Percentiles rank a stretch among this genome's conserved stretches.
These are phyloP conservation scores for Porogramme epimiltina DNA, from an alignment of 1,284 basidiomycete species.

Conservation along the genomic window DNA sequence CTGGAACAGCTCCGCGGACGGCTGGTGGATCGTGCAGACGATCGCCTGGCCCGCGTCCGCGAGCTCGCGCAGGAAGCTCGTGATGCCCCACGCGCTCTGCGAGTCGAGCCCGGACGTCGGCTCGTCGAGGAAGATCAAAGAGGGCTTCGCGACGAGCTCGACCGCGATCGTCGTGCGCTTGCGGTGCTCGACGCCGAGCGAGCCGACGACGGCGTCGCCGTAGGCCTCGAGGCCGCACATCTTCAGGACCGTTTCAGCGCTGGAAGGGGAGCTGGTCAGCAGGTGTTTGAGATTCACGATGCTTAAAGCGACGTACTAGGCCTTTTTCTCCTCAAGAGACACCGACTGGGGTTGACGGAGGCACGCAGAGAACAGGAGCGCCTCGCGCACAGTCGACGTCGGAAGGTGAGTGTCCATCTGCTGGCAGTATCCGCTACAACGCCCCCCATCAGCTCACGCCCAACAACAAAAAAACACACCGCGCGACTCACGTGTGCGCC, in stretches of 20 bases:
- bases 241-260: constrained; percentile 76
- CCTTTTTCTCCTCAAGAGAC: constrained; percentile 73
- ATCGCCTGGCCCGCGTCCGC: constrained; percentile 82
- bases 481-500: constrained; percentile 50
- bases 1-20: constrained; percentile 73
- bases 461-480: neutral
- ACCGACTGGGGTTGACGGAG: constrained; percentile 77
- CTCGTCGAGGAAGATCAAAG: constrained; percentile 82
- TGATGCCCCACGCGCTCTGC: constrained; percentile 87
- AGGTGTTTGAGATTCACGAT: constrained; percentile 32
- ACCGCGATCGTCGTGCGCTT: constrained; percentile 86
- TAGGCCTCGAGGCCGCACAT: constrained; percentile 78
- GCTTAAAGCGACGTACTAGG: too few species aligned
- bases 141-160: constrained; percentile 80
- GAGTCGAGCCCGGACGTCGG: constrained; percentile 87
- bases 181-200: constrained; percentile 74
- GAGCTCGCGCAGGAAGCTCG: constrained; percentile 78
- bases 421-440: constrained; percentile 68
- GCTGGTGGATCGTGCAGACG: constrained; percentile 73
- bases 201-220: constrained; percentile 78
- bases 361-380: constrained; percentile 80
- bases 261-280: constrained; percentile 39
- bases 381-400: constrained; percentile 81
- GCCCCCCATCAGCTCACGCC: constrained; percentile 13
- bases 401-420: constrained; percentile 82